phyloP scores from a whole-genome alignment of 2,329 filamentous ascomycete species.

The Ceratocystis eucalypticola region DNA sequence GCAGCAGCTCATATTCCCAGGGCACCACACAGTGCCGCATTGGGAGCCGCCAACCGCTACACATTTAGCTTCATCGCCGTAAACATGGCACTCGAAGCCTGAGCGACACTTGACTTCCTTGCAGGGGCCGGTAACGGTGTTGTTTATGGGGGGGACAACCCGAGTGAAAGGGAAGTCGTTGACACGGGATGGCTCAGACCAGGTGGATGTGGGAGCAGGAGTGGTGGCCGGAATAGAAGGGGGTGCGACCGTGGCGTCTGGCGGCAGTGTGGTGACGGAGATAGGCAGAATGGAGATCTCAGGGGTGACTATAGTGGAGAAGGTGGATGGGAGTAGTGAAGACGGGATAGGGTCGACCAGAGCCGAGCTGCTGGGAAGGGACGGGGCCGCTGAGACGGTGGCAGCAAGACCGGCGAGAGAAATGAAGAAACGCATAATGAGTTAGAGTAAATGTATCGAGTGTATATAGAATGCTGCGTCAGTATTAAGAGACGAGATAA shows the following conservation, averaged over 20 bases:
- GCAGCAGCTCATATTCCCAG: constrained; percentile 17
- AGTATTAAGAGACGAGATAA: neutral
- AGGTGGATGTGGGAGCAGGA: constrained; percentile 9
- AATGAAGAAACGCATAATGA: constrained; percentile 15
- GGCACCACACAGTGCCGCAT: constrained; percentile 16
- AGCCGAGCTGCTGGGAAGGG: neutral
- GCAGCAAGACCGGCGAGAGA: constrained; percentile 6
- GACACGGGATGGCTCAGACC: constrained; percentile 14
- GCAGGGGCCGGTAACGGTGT: constrained; percentile 17
- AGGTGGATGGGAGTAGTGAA: neutral
- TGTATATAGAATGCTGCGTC: neutral
- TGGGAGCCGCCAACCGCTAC: constrained; percentile 14
- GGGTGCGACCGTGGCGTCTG: neutral
- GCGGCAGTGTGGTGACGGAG: neutral
- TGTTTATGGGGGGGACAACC: constrained; percentile 13
- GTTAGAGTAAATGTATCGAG: neutral
- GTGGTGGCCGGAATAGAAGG: neutral
- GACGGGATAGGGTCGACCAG: neutral
- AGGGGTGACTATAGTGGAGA: neutral
- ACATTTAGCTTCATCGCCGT: constrained; percentile 11
- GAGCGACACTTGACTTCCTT: constrained; percentile 15
- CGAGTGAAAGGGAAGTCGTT: constrained; percentile 15
- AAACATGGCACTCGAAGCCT: constrained; percentile 18
- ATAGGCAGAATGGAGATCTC: neutral
- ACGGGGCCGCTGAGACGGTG: constrained; percentile 11